Base-by-base conservation (phyloP, 2,329 filamentous ascomycete species). In the Mariannaea sp. region DNA sequence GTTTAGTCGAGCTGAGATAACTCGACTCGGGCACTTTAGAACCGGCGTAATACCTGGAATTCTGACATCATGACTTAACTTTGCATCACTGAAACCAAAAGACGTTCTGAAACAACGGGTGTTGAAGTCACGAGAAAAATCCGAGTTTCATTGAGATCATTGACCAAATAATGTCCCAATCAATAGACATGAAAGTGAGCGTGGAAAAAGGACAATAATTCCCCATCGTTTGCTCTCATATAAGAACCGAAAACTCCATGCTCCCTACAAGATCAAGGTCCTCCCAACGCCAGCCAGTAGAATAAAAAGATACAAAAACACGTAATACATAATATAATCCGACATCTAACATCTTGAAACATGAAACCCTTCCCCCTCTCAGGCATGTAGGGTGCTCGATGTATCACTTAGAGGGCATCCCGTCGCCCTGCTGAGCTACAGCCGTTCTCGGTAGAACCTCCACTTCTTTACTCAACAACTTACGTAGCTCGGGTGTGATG, bases 401-500 rank as follows among this genome's bases (percentile, higher is more conserved):
- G 12, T 9, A 33, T 65, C 48, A 70, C 42, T 68, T 65, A 6
- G 53, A 61, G 5, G 70, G 68, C 68, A 73, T 71, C 7, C 70
- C 72, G 8, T 74, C 71, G 2, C 71, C 70, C 14, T 71, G 69
- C 45, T 70, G 55, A 14, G 68, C 68, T 16, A 73, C 71, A 10
- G 66, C 71, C 33, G 67, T 66, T 30, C 72, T 67, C 19, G 74
- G 71, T 17, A 80, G 67, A 7, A 79, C 66, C 45, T 77, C 76
- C 7, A 80, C 73, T 43, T 76, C 73, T 36, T 74, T 72, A 59
- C 76, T 83, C 33, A 85, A 65, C 33, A 85, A 64, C 55, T 75
- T 77, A 42, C 82, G 74, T 58, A 85, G 67, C 66, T 84, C 82
- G 0, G 82, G 81, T 2, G 80, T 83, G 44, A 85, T 83, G 12